Conservation (phyloP, 108 stramenopile genomes). For the Aurantiochytrium sp. region DNA sequence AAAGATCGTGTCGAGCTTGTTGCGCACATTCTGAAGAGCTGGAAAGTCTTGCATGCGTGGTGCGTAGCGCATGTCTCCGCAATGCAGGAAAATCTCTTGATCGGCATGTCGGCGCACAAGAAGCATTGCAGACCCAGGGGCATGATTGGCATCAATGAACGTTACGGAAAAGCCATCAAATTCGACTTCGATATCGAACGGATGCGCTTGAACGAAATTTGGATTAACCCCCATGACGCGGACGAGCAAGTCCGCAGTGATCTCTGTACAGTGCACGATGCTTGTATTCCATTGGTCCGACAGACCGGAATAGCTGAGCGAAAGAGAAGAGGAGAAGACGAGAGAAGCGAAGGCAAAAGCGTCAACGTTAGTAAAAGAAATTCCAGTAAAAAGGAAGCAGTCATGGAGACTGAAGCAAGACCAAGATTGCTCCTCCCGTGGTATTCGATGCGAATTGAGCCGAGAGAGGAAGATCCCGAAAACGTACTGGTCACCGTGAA, state of each 20-base stretch:
- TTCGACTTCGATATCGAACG: slow-evolving; percentile 38
- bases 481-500: slow-evolving; percentile 3
- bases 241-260: slow-evolving; percentile 47
- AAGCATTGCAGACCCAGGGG: slow-evolving; percentile 60
- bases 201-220: slow-evolving; percentile 42
- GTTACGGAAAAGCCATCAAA: slow-evolving; percentile 34
- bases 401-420: too few relatives aligned
- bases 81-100: slow-evolving; percentile 43
- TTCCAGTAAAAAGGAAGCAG: too few relatives aligned
- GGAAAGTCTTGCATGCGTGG: slow-evolving; percentile 50
- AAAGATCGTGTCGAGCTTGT: slow-evolving; percentile 43
- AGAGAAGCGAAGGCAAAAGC: not conserved
- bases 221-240: slow-evolving; percentile 42
- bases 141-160: slow-evolving; percentile 64
- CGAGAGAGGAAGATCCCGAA: too few relatives aligned
- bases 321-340: not conserved
- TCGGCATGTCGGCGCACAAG: slow-evolving; percentile 37
- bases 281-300: not conserved
- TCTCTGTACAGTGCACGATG: slow-evolving; percentile 52
- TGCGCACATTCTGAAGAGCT: slow-evolving; percentile 31
- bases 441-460: not conserved
- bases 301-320: not conserved
- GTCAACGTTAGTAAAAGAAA: too few relatives aligned
- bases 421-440: not conserved
- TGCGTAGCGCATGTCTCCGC: slow-evolving; percentile 61